phyloP scores from a whole-genome alignment of 1,284 basidiomycete species.

The Malassezia nana region DNA sequence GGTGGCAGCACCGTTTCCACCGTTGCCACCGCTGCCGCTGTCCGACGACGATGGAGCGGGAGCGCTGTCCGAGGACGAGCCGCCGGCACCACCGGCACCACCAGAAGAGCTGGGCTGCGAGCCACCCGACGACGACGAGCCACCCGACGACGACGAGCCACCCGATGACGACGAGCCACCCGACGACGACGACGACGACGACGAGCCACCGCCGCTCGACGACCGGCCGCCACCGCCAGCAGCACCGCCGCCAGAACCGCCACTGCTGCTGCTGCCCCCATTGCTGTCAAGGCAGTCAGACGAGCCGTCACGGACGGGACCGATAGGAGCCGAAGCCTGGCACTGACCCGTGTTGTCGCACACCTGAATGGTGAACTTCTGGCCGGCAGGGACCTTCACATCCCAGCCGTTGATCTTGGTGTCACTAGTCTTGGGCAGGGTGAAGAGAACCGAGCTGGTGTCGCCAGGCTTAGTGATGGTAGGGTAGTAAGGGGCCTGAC shows the following conservation, averaged over 20 bases:
- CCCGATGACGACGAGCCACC: constrained; percentile 1
- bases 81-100: constrained; percentile 7
- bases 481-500: constrained; percentile 19
- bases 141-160: background rate
- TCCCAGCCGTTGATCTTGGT: constrained; percentile 17
- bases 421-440: background rate
- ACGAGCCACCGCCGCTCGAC: background rate
- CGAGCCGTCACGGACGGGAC: constrained; percentile 5
- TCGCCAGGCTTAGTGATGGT: constrained; percentile 14
- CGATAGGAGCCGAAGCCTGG: background rate
- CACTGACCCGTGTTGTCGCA: constrained; percentile 18
- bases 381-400: constrained; percentile 16
- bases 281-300: background rate
- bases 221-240: background rate
- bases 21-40: background rate
- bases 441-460: background rate
- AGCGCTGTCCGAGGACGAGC: background rate
- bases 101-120: constrained; percentile 1
- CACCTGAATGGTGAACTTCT: constrained; percentile 19
- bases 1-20: constrained; percentile 7
- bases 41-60: background rate
- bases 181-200: background rate
- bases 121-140: background rate
- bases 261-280: background rate
- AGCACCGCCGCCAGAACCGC: constrained; percentile 8